A percentile compares a stretch with the other conserved stretches of the same genome.
Evolutionary conservation across 2,329 filamentous ascomycete genomes (phyloP).

Genomic region (Orbilia quercus): DNA sequence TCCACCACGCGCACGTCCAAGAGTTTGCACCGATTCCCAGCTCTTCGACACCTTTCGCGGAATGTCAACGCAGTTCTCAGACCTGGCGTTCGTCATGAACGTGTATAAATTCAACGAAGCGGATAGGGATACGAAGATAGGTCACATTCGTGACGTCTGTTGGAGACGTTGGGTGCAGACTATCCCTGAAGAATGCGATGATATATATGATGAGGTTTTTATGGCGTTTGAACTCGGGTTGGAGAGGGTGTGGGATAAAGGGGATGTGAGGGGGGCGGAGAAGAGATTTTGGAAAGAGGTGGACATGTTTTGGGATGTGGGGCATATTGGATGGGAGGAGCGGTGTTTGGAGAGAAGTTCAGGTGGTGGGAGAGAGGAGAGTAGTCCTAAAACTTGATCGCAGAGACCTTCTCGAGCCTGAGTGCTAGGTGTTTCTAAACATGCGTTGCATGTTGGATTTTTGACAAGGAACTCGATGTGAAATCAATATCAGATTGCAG

Average conservation of each 20-base stretch:
- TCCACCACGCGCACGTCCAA: not conserved
- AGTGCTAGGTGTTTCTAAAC: no score
- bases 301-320: constrained; percentile 1
- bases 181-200: not conserved
- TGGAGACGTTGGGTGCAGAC: not conserved
- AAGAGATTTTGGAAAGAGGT: constrained; percentile 22
- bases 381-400: no score
- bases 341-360: not conserved
- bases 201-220: not conserved
- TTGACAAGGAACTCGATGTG: not conserved
- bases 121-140: not conserved
- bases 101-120: not conserved
- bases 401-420: not conserved
- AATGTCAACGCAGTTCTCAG: constrained; percentile 2
- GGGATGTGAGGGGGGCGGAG: constrained; percentile 1
- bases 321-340: not conserved
- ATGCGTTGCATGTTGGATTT: constrained; percentile 18
- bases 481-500: not conserved
- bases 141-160: not conserved
- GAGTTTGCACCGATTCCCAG: not conserved
- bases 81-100: not conserved
- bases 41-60: constrained; percentile 1
- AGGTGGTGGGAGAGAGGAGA: no score
- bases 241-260: constrained; percentile 16
- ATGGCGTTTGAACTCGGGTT: not conserved